These are phyloP conservation scores for Tilletia indica DNA, from an alignment of 1,284 basidiomycete genomes.

Conservation along the genomic window DNA sequence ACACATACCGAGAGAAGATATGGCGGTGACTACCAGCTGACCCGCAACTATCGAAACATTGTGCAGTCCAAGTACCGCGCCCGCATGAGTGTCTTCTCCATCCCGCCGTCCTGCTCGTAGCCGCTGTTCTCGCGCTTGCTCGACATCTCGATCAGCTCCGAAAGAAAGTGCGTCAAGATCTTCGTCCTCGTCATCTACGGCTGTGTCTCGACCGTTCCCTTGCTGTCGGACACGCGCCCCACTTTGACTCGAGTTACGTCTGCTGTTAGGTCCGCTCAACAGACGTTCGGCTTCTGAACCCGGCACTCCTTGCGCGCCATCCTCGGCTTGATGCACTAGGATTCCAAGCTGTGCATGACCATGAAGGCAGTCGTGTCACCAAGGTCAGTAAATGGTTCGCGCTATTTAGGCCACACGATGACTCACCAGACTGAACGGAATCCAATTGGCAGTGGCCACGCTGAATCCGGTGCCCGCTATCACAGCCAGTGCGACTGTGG, in stretches of 20 bases:
- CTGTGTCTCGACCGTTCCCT: background rate
- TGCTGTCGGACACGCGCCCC: background rate
- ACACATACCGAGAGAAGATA: constrained; percentile 2
- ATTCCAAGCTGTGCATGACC: constrained; percentile 28
- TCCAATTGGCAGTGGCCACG: constrained; percentile 60
- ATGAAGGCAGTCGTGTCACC: constrained; percentile 21
- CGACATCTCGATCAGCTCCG: constrained; percentile 7
- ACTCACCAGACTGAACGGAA: constrained; percentile 58
- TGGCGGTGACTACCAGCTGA: background rate
- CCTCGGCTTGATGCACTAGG: constrained; percentile 25
- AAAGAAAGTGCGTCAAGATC: background rate
- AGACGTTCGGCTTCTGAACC: constrained; percentile 6
- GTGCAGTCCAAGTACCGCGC: constrained; percentile 8
- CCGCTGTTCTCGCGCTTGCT: constrained; percentile 4
- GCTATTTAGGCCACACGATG: background rate
- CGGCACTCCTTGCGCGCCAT: background rate
- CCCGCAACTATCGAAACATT: constrained; percentile 14
- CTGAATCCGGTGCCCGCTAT: constrained; percentile 60
- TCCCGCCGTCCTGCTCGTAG: background rate
- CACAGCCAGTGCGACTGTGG: constrained; percentile 58
- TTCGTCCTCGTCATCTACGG: background rate
- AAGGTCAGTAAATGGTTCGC: too few species aligned
- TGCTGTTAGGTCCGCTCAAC: background rate
- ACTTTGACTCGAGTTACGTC: background rate
- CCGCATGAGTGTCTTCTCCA: background rate